These are phyloP conservation scores for Miscanthus lutarioriparius DNA, from an alignment of 176 grass and related monocot genomes.

Conservation along the genomic window DNA sequence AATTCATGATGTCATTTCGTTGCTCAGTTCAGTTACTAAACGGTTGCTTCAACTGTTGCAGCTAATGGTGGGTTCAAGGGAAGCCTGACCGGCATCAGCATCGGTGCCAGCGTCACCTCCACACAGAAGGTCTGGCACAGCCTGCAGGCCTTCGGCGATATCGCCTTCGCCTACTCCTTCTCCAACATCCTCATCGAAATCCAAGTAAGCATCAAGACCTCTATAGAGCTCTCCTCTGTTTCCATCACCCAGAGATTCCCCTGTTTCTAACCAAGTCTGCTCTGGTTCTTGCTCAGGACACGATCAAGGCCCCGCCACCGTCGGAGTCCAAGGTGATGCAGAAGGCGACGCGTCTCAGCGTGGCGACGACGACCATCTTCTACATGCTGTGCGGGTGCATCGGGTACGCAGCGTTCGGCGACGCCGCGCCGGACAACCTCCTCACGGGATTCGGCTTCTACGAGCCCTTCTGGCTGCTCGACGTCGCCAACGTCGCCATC, in stretches of 20 bases:
- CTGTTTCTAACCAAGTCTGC: neutral
- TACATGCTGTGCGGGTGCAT: slow-evolving; percentile 79
- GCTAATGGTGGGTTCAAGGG: too few species aligned
- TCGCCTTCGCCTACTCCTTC: slow-evolving; percentile 36
- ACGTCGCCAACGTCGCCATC: slow-evolving; percentile 68
- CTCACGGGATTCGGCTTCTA: slow-evolving; percentile 84
- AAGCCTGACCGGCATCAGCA: slow-evolving; percentile 34
- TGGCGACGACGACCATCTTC: slow-evolving; percentile 52
- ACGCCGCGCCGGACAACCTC: slow-evolving; percentile 59
- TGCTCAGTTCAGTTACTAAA: too few species aligned
- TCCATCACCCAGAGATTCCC: neutral
- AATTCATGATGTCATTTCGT: too few species aligned
- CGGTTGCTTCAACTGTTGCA: too few species aligned
- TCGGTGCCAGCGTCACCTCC: slow-evolving; percentile 22
- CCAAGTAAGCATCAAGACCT: neutral
- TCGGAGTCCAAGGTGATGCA: slow-evolving; percentile 76
- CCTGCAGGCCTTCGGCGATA: slow-evolving; percentile 24
- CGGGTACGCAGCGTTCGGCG: slow-evolving; percentile 71
- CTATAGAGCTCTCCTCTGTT: neutral
- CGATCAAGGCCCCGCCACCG: slow-evolving; percentile 58
- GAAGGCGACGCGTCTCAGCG: slow-evolving; percentile 60
- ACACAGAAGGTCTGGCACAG: slow-evolving; percentile 32
- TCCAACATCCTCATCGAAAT: slow-evolving; percentile 36
- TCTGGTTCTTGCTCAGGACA: slow-evolving; percentile 44
- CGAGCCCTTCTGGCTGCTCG: slow-evolving; percentile 77